phyloP scores from a whole-genome alignment of 2,329 filamentous ascomycete genomes.

The Exophiala oligosperma region DNA sequence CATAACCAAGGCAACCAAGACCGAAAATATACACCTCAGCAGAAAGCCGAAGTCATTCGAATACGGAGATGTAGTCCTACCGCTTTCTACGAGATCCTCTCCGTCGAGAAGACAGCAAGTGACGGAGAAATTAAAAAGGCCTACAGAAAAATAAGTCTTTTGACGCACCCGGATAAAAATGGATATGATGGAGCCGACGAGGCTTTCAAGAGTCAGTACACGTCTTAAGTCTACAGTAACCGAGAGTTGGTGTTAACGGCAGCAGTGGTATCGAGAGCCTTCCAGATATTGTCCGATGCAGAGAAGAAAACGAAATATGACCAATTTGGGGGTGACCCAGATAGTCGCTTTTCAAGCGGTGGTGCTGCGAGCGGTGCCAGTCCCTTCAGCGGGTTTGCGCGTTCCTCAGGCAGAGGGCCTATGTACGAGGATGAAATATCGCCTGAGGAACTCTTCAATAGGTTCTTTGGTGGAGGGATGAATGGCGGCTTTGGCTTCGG shows the following conservation, averaged over 20 bases:
- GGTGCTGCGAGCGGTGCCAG: slow-evolving; percentile 41
- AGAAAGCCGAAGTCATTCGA: slow-evolving; percentile 86
- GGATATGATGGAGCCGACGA: slow-evolving; percentile 93
- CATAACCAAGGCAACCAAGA: slow-evolving; percentile 54
- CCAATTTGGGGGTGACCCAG: slow-evolving; percentile 86
- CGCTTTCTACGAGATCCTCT: slow-evolving; percentile 93
- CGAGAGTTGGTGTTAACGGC: slow-evolving; percentile 6
- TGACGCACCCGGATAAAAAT: slow-evolving; percentile 99
- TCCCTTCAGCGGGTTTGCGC: slow-evolving; percentile 50
- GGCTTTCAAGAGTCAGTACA: slow-evolving; percentile 81
- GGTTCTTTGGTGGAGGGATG: slow-evolving; percentile 82
- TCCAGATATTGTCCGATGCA: slow-evolving; percentile 87
- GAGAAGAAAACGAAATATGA: slow-evolving; percentile 92
- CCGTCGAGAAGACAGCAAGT: slow-evolving; percentile 65
- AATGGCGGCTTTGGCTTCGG: slow-evolving; percentile 66
- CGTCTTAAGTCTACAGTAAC: not conserved
- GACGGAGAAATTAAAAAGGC: slow-evolving; percentile 96
- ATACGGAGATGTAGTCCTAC: slow-evolving; percentile 82
- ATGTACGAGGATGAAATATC: slow-evolving; percentile 91
- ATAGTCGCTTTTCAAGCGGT: slow-evolving; percentile 73
- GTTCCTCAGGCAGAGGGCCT: slow-evolving; percentile 48
- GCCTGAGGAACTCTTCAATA: slow-evolving; percentile 93
- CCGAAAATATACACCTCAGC: slow-evolving; percentile 75
- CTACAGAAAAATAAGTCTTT: slow-evolving; percentile 87
- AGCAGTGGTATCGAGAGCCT: slow-evolving; percentile 83